Evolutionary conservation across 805 yeast genomes (phyloP).

Genomic region (Metschnikowia santaceciliae): DNA sequence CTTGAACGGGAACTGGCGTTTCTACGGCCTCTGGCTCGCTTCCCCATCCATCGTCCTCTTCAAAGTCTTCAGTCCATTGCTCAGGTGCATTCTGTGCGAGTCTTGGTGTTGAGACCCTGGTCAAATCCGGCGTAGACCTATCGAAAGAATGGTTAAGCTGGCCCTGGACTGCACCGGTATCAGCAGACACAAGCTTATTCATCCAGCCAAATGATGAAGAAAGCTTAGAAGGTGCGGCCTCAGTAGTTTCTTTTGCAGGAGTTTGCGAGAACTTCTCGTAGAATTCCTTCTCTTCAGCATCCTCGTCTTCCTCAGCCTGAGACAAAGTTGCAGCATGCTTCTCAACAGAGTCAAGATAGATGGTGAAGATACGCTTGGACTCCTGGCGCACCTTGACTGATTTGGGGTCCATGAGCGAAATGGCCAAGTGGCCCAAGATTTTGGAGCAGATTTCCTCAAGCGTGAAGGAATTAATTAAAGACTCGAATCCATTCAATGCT

Average conservation of each 20-base stretch:
- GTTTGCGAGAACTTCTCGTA: conserved; percentile 25
- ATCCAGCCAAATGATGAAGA: conserved; percentile 35
- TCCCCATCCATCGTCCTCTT: conserved; percentile 15
- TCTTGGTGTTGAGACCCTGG: conserved; percentile 27
- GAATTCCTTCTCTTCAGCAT: conserved; percentile 36
- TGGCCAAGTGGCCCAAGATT: conserved; percentile 79
- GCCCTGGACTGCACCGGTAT: conserved; percentile 25
- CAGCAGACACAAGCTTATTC: conserved; percentile 30
- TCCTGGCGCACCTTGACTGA: conserved; percentile 65
- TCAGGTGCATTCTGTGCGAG: conserved; percentile 4
- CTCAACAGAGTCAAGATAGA: conserved; percentile 45
- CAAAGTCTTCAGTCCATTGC: conserved; percentile 19
- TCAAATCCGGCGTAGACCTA: conserved; percentile 35
- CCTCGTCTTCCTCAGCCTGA: conserved; percentile 32
- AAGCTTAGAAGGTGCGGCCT: conserved; percentile 7
- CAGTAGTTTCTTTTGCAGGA: background rate
- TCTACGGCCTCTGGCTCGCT: background rate
- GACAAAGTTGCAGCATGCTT: conserved; percentile 34
- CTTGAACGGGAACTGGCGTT: background rate
- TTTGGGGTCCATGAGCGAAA: conserved; percentile 69
- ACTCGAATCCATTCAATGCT: conserved; percentile 70
- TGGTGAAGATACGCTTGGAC: conserved; percentile 65
- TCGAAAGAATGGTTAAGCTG: conserved; percentile 35
- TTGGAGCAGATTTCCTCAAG: conserved; percentile 76
- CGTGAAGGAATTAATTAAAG: conserved; percentile 60